Percentiles rank a stretch among this genome's conserved stretches.
Evolutionary conservation across 1,284 basidiomycete species (phyloP).

Genomic region (Chondrostereum purpureum): DNA sequence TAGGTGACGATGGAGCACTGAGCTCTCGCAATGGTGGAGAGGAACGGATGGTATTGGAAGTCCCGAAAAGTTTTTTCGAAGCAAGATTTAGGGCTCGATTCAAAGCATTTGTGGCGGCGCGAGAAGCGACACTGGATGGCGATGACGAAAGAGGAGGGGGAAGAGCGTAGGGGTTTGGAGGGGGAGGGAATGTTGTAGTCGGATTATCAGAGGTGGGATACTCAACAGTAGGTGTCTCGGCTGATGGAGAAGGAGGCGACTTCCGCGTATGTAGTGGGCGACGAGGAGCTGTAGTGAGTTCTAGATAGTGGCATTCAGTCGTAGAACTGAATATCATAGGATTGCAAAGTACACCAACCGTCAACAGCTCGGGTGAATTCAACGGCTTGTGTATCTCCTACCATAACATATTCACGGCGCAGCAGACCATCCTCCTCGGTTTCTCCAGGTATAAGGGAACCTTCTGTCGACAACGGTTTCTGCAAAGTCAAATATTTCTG

Average conservation of each 20-base stretch:
- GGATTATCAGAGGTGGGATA: conserved; percentile 21
- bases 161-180: conserved; percentile 41
- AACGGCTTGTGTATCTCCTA: conserved; percentile 67
- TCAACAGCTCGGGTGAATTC: conserved; percentile 76
- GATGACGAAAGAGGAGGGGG: conserved; percentile 54
- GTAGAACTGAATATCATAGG: conserved; percentile 5
- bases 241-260: conserved; percentile 37
- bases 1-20: conserved; percentile 42
- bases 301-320: conserved; percentile 32
- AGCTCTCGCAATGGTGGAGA: conserved; percentile 28
- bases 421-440: conserved; percentile 73
- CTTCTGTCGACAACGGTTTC: conserved; percentile 49
- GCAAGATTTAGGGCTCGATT: conserved; percentile 85
- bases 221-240: conserved; percentile 27
- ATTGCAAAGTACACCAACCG: conserved; percentile 35
- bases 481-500: conserved; percentile 15
- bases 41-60: conserved; percentile 29
- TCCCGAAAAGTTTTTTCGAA: conserved; percentile 86
- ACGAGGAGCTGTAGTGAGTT: conserved; percentile 55
- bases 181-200: conserved; percentile 60
- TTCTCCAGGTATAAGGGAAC: conserved; percentile 71
- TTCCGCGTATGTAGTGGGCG: conserved; percentile 51
- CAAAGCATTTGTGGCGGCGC: conserved; percentile 64
- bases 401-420: conserved; percentile 71
- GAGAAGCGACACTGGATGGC: conserved; percentile 53